Evolutionary conservation across 2,329 filamentous ascomycete species (phyloP), one percentile per base, ranked within the genome.

Genomic region (Trichoderma sp.): DNA sequence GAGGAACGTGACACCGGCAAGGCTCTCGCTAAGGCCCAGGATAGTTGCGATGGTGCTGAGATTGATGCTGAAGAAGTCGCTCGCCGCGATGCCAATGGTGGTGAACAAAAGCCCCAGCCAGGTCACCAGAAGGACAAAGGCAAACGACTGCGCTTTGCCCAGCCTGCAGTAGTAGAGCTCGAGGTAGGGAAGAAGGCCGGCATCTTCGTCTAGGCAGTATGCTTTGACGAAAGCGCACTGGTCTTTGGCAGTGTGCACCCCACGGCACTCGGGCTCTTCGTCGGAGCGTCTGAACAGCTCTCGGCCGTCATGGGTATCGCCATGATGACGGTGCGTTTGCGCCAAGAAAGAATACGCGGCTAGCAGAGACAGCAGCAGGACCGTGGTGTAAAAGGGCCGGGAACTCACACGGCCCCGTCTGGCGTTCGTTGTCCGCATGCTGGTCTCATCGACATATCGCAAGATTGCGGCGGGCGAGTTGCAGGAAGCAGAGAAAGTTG

Each of bases 31-130:
- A 83, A 99, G 90, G 22, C 94, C 94, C 32, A 98, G 84, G 63
- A 97, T 88, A 67, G 86, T 90, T 25, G 95, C 90, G 73, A 99
- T 95, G 13, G 95, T 98, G 78, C 92, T 95, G 37, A 99, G 85
- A 76, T 99, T 97, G 80, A 98, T 89, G 80, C 94, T 98, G 80
- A 99, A 95, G 83, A 99, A 99, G 80, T 99, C 95, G 79, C 93
- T 97, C 25, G 95, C 95, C 15, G 95, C 95, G 71, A 99, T 97
- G 69, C 95, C 95, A 71, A 99, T 97, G 15, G 95, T 98, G 73
- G 92, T 94, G 80, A 99, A 99, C 8, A 99, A 87, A 65, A 98
- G 82, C 42, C 88, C 91, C 7, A 97, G 86, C 95, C 95, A 99
- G 69, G 89, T 73, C 17, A 92, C 86, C 54, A 99, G 83, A 50